These are phyloP conservation scores for Candida labiduridarum DNA, from an alignment of 1,139 yeast species.

Conservation along the genomic window DNA sequence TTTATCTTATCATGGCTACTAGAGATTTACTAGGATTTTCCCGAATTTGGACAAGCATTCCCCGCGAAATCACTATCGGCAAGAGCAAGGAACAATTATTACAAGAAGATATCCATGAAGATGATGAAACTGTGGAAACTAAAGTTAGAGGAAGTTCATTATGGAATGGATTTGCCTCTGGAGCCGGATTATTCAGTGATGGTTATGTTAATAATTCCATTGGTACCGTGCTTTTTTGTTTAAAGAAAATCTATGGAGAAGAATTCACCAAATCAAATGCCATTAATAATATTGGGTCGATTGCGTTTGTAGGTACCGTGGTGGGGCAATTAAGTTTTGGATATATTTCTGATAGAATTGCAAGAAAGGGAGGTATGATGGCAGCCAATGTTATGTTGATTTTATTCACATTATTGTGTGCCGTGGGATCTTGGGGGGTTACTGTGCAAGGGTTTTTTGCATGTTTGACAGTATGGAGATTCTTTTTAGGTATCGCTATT, in stretches of 20 bases:
- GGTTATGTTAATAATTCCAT: constrained; percentile 87
- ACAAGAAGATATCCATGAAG: constrained; percentile 23
- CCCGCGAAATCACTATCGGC: constrained; percentile 24
- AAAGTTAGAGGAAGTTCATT: constrained; percentile 29
- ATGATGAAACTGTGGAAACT: constrained; percentile 17
- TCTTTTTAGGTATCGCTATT: constrained; percentile 80
- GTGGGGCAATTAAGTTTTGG: constrained; percentile 83
- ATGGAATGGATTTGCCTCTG: constrained; percentile 83
- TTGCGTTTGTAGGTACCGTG: constrained; percentile 89
- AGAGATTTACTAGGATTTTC: constrained; percentile 52
- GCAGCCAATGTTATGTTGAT: constrained; percentile 71
- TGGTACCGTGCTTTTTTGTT: constrained; percentile 72
- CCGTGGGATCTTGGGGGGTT: constrained; percentile 84
- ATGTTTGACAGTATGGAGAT: constrained; percentile 80
- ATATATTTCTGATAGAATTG: constrained; percentile 71
- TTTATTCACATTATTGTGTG: constrained; percentile 70
- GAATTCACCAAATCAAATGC: constrained; percentile 66
- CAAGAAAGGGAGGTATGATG: constrained; percentile 81
- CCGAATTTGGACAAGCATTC: constrained; percentile 29
- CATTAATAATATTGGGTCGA: constrained; percentile 74
- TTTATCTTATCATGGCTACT: constrained; percentile 35
- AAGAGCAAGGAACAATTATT: constrained; percentile 29
- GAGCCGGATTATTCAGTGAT: constrained; percentile 89
- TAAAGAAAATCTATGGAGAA: constrained; percentile 63
- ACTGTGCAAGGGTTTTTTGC: constrained; percentile 69